Evolutionary conservation across 495 filamentous ascomycete genomes (phyloP).

Genomic region (Penicillium diatomitis): DNA sequence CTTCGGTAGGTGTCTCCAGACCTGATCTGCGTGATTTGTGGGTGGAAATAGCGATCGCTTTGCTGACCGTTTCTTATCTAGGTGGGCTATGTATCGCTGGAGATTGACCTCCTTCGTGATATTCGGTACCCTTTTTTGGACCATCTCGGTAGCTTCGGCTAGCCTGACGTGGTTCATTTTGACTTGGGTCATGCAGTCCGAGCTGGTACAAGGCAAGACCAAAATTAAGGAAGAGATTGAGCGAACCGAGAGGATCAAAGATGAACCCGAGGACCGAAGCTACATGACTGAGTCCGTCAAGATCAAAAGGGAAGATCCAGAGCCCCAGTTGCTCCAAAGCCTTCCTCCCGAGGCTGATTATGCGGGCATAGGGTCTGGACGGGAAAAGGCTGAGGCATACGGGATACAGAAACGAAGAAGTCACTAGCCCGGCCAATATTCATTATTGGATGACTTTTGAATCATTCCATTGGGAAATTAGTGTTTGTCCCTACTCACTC

Average conservation of each 20-base stretch:
- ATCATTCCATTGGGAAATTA: background rate
- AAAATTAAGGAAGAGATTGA: constrained; percentile 19
- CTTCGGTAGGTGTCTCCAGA: constrained; percentile 38
- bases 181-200: constrained; percentile 22
- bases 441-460: constrained; percentile 11
- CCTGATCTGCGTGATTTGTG: background rate
- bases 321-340: constrained; percentile 12
- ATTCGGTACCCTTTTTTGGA: constrained; percentile 67
- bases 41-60: constrained; percentile 3
- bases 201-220: constrained; percentile 11
- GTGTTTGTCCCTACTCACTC: background rate
- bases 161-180: constrained; percentile 49
- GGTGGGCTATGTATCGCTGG: constrained; percentile 81
- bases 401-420: constrained; percentile 30
- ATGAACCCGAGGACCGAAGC: constrained; percentile 16
- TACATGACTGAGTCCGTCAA: constrained; percentile 7
- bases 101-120: constrained; percentile 57
- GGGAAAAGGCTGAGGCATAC: constrained; percentile 23
- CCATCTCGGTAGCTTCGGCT: constrained; percentile 52
- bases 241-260: constrained; percentile 13
- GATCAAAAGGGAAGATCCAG: constrained; percentile 16
- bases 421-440: constrained; percentile 7
- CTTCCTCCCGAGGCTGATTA: constrained; percentile 8
- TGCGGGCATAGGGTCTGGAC: constrained; percentile 23
- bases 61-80: constrained; percentile 11